A percentile compares a stretch with the other conserved stretches of the same genome.
Evolutionary conservation across 352 stramenopile genomes (phyloP).

Genomic region (Pythium sp.): DNA sequence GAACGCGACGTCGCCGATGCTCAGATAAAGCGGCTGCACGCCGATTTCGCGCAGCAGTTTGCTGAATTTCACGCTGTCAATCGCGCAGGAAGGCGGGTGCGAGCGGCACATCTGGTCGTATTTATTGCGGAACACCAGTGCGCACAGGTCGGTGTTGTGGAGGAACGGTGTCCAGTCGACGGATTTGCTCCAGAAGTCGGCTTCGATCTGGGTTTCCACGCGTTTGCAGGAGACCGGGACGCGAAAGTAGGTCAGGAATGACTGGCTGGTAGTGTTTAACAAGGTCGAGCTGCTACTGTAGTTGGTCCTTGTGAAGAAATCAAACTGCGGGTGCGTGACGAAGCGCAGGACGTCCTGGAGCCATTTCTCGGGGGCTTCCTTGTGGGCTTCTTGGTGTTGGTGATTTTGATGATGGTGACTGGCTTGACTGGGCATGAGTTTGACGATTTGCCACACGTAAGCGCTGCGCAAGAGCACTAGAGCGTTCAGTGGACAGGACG

Average conservation of each 20-base stretch:
- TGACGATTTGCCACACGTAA: conserved; percentile 42
- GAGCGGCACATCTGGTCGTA: conserved; percentile 48
- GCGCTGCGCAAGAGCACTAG: conserved; percentile 26
- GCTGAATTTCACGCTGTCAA: conserved; percentile 81
- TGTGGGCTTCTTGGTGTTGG: background rate
- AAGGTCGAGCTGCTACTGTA: background rate
- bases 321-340: conserved; percentile 45
- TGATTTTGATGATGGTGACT: background rate
- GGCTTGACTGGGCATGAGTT: conserved; percentile 1
- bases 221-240: conserved; percentile 26
- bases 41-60: conserved; percentile 65
- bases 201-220: conserved; percentile 43
- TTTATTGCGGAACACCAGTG: conserved; percentile 31
- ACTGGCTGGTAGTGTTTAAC: background rate
- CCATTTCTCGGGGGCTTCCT: conserved; percentile 34
- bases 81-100: conserved; percentile 37
- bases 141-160: conserved; percentile 29
- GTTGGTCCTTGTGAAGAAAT: conserved; percentile 23
- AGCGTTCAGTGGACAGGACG: conserved; percentile 28
- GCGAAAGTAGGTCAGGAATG: conserved; percentile 31
- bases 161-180: conserved; percentile 46
- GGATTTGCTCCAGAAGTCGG: conserved; percentile 50
- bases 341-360: conserved; percentile 49
- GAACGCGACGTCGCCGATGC: conserved; percentile 63
- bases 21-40: conserved; percentile 42